Conservation (phyloP, 257 asterid genomes). For the Fraxinus anomala region DNA sequence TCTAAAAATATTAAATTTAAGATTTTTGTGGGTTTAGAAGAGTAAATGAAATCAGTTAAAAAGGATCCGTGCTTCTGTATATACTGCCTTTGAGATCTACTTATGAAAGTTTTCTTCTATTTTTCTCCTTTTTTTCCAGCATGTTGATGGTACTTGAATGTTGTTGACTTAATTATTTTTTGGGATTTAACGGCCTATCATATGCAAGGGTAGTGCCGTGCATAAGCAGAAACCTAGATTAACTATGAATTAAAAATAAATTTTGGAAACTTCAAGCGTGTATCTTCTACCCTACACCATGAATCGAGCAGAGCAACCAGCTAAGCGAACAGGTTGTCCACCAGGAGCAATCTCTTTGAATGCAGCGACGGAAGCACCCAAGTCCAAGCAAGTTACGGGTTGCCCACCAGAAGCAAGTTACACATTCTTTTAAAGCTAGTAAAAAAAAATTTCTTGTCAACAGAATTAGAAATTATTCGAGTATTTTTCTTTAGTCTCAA, state of each 20-base stretch:
- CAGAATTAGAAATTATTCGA: too few species aligned
- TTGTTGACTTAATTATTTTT: slow-evolving; percentile 13
- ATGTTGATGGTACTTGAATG: slow-evolving; percentile 8
- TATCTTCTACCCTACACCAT: not conserved
- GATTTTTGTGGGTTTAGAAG: not conserved
- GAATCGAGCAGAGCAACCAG: not conserved
- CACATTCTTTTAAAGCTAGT: not conserved
- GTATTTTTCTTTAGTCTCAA: too few species aligned
- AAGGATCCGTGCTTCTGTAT: not conserved
- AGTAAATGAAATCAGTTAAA: not conserved
- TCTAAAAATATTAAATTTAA: not conserved
- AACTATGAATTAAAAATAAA: too few species aligned
- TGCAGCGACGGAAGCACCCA: too few species aligned
- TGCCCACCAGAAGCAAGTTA: not conserved
- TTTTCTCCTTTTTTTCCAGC: not conserved
- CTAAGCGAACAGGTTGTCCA: not conserved
- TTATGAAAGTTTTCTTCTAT: not conserved
- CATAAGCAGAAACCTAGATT: too few species aligned
- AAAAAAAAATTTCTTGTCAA: too few species aligned
- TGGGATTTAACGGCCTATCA: not conserved
- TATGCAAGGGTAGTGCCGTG: too few species aligned
- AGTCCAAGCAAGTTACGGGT: too few species aligned
- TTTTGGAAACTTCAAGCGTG: not conserved
- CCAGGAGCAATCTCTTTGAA: not conserved
- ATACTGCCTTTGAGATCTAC: not conserved